Conservation (phyloP, 345 rosid genomes). For the Ricinus communis region DNA sequence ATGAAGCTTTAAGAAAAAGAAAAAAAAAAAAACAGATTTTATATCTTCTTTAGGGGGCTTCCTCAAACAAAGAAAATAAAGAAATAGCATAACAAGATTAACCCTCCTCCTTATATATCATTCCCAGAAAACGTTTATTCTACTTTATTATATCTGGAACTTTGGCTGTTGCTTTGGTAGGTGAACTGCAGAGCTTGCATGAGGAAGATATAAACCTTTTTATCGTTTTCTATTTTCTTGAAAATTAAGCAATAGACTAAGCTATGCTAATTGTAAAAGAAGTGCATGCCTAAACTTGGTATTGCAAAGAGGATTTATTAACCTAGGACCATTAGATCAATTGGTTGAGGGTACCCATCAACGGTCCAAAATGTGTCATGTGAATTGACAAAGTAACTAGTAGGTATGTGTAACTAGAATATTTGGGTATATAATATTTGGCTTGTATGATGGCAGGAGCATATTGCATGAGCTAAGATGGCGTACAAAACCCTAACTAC, state of each 20-base stretch:
- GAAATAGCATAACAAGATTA: constrained; percentile 16
- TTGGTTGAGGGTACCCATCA: background rate
- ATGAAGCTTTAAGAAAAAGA: too few species aligned
- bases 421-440: background rate
- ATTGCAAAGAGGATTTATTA: background rate
- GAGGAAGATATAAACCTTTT: constrained; percentile 24
- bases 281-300: background rate
- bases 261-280: background rate
- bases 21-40: too few species aligned
- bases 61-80: background rate
- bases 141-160: constrained; percentile 21
- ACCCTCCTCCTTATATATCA: background rate
- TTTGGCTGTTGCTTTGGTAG: constrained; percentile 47
- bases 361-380: background rate
- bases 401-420: background rate
- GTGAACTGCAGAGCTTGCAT: constrained; percentile 67
- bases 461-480: constrained; percentile 82
- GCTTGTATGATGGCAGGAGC: constrained; percentile 49
- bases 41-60: background rate
- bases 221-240: background rate
- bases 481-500: constrained; percentile 67
- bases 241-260: background rate
- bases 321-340: background rate
- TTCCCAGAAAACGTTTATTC: constrained; percentile 18
- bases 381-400: background rate